Conservation (phyloP, 192 early-diverging fungal genomes). For the Coemansia sp. region DNA sequence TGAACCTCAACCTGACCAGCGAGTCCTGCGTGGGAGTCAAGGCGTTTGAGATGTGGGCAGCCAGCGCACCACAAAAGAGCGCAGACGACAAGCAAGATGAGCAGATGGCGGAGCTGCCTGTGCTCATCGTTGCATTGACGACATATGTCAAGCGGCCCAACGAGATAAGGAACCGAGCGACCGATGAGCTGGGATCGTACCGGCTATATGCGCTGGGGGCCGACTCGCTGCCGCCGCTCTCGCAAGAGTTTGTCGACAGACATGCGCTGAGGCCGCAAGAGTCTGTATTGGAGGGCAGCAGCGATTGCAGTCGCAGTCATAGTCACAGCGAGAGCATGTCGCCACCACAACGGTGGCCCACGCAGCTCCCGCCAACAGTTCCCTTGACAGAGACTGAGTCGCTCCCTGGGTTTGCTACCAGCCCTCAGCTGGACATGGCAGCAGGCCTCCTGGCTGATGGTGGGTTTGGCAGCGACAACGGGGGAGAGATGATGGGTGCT, state of each 20-base stretch:
- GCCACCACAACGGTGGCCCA: neutral
- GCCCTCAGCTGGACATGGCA: neutral
- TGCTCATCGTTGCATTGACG: slow-evolving; percentile 41
- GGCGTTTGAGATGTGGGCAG: slow-evolving; percentile 42
- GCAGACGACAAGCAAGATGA: neutral
- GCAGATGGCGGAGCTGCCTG: slow-evolving; percentile 18
- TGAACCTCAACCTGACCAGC: slow-evolving; percentile 33
- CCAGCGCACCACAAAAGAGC: neutral
- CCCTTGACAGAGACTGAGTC: neutral
- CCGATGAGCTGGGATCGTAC: slow-evolving; percentile 33
- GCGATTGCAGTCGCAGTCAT: neutral
- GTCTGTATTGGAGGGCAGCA: neutral
- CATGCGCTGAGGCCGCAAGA: slow-evolving; percentile 11
- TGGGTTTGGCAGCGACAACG: neutral
- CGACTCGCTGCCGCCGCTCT: slow-evolving; percentile 35
- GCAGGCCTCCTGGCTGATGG: neutral
- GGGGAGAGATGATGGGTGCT: neutral
- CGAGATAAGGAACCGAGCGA: slow-evolving; percentile 8
- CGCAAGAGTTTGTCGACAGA: slow-evolving; percentile 31
- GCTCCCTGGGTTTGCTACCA: neutral
- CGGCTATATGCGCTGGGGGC: slow-evolving; percentile 47
- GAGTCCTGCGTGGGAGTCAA: slow-evolving; percentile 55
- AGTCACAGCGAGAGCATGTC: slow-evolving; percentile 4
- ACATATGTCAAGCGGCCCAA: slow-evolving; percentile 44
- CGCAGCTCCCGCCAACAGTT: neutral